phyloP scores from a whole-genome alignment of 208 protist species.

The Acanthamoeba triangularis region DNA sequence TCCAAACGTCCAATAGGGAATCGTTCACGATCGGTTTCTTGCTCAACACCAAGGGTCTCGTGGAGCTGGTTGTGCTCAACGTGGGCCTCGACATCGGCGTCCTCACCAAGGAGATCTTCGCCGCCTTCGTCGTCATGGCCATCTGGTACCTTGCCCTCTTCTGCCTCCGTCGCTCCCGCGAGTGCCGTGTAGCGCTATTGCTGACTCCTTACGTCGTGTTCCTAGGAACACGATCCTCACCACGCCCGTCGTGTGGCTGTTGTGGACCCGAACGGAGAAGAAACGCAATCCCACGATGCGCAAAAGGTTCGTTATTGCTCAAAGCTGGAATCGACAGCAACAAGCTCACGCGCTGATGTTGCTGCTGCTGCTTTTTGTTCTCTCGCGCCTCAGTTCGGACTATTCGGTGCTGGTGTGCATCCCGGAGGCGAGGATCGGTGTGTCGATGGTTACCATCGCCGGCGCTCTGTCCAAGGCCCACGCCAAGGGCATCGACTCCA shows the following conservation, averaged over 20 bases:
- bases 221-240: constrained; percentile 88
- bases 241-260: constrained; percentile 79
- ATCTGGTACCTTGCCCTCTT: constrained; percentile 50
- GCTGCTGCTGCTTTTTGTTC: not conserved
- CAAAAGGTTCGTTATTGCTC: not conserved
- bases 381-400: not conserved
- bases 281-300: not conserved
- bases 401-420: constrained; percentile 57
- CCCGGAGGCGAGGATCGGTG: constrained; percentile 29
- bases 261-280: constrained; percentile 59
- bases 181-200: no score
- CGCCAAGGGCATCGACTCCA: not conserved
- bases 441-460: constrained; percentile 38
- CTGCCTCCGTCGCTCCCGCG: no score
- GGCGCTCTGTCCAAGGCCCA: constrained; percentile 18
- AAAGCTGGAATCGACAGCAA: not conserved
- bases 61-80: constrained; percentile 87
- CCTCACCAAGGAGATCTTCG: constrained; percentile 81
- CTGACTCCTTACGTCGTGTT: no score
- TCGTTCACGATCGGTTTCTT: constrained; percentile 86
- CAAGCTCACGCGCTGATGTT: not conserved
- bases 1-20: constrained; percentile 43
- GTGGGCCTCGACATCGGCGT: constrained; percentile 84
- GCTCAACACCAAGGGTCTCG: constrained; percentile 87
- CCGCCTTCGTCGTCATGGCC: constrained; percentile 89